phyloP scores from a whole-genome alignment of 306 rosid genomes.

The Luffa aegyptiaca region DNA sequence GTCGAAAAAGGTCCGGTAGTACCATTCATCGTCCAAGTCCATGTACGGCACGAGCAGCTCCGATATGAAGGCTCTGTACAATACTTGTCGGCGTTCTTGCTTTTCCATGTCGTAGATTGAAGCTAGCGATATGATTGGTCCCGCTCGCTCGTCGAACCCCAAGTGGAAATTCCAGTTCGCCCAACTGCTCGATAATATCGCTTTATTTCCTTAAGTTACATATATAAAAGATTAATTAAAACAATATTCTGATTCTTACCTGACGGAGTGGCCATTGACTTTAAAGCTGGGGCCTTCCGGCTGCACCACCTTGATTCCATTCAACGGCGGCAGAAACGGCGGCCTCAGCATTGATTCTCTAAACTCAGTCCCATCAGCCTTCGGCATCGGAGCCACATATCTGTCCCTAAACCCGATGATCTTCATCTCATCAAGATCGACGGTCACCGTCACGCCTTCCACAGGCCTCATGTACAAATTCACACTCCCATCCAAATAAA shows the following conservation, averaged over 20 bases:
- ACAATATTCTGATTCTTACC: neutral
- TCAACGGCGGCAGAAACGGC: constrained; percentile 21
- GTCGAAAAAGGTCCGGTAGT: constrained; percentile 38
- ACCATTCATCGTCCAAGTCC: constrained; percentile 61
- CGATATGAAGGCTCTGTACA: constrained; percentile 48
- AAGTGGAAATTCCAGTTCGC: constrained; percentile 37
- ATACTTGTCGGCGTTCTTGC: constrained; percentile 26
- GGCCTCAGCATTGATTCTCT: constrained; percentile 15
- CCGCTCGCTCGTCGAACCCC: constrained; percentile 36
- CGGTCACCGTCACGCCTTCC: constrained; percentile 26
- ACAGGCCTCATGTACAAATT: constrained; percentile 26
- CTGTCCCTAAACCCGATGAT: constrained; percentile 21
- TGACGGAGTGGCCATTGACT: constrained; percentile 16
- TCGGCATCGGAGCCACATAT: constrained; percentile 19
- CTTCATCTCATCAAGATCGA: constrained; percentile 28
- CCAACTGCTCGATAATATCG: constrained; percentile 27
- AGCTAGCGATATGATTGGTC: constrained; percentile 45
- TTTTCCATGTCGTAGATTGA: constrained; percentile 43
- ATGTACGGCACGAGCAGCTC: constrained; percentile 53
- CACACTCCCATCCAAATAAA: constrained; percentile 17
- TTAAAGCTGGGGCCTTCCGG: constrained; percentile 12
- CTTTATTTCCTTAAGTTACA: no score
- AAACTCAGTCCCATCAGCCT: constrained; percentile 23
- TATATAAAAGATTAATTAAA: no score
- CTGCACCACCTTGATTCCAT: neutral